Percentiles rank a stretch among this genome's conserved stretches.
Conservation (phyloP, 306 rosid genomes). For the Prunus mongolica region DNA sequence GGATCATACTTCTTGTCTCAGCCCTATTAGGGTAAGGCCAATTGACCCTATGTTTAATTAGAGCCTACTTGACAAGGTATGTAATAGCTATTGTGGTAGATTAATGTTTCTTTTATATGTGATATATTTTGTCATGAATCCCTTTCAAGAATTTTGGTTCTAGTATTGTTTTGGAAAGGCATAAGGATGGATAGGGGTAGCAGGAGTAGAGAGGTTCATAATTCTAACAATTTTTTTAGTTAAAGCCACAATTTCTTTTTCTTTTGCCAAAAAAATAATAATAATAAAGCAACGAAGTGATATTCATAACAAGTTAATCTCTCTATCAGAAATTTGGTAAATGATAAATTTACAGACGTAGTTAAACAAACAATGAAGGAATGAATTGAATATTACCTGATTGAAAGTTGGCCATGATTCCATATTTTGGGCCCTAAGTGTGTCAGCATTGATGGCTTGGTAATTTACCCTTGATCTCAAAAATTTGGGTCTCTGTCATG, state of each 20-base stretch:
- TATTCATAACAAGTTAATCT: background rate
- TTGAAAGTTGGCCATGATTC: slow-evolving; percentile 91
- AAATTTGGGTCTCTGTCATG: slow-evolving; percentile 73
- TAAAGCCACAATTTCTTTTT: too few species aligned
- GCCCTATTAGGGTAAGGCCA: too few species aligned
- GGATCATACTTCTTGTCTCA: too few species aligned
- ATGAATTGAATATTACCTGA: slow-evolving; percentile 49
- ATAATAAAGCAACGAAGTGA: background rate
- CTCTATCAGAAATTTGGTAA: background rate
- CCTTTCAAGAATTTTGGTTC: background rate
- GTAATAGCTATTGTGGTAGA: background rate
- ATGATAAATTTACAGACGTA: background rate
- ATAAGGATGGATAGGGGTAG: background rate
- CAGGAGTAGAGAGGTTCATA: background rate
- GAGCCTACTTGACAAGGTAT: background rate
- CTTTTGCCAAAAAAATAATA: too few species aligned
- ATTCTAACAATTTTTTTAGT: background rate
- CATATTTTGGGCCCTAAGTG: slow-evolving; percentile 90
- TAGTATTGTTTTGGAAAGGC: background rate
- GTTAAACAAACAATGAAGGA: background rate
- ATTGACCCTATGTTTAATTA: background rate
- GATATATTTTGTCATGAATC: background rate
- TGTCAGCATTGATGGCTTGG: slow-evolving; percentile 80
- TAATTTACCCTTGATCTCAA: slow-evolving; percentile 71
- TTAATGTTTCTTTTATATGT: background rate